phyloP scores from a whole-genome alignment of 2,329 filamentous ascomycete genomes.

The Aspergillus cejpii region DNA sequence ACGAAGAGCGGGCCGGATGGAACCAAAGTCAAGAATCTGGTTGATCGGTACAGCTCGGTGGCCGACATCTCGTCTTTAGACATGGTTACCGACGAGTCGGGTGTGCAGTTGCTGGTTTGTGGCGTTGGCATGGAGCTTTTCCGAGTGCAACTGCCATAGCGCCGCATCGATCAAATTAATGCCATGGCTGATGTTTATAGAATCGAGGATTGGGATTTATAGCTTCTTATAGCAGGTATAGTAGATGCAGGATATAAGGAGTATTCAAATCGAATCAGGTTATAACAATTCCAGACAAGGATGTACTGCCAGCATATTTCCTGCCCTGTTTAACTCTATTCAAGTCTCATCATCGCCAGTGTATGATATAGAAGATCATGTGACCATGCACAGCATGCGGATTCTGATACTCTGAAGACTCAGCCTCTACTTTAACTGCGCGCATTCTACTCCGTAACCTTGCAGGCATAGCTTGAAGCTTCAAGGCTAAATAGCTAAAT shows the following conservation, averaged over 20 bases:
- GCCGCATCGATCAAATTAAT: conserved; percentile 1
- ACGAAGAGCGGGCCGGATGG: conserved; percentile 13
- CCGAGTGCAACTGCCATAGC: conserved; percentile 12
- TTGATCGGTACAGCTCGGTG: conserved; percentile 43
- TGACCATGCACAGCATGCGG: too few relatives aligned
- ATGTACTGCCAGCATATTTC: too few relatives aligned
- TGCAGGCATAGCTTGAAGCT: background rate
- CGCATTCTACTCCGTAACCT: background rate
- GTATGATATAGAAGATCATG: too few relatives aligned
- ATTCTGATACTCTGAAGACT: too few relatives aligned
- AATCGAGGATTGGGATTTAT: background rate
- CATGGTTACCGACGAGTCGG: conserved; percentile 22
- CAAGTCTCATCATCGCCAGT: too few relatives aligned
- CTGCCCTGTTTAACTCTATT: too few relatives aligned
- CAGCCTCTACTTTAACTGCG: background rate
- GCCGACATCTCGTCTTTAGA: conserved; percentile 51
- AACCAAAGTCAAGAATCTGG: conserved; percentile 21
- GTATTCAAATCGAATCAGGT: too few relatives aligned
- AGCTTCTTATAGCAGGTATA: background rate
- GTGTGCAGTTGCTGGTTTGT: conserved; percentile 36
- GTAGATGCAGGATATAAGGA: too few relatives aligned
- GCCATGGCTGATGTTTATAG: conserved; percentile 12
- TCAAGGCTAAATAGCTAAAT: too few relatives aligned
- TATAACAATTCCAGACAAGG: too few relatives aligned
- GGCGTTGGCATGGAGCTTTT: conserved; percentile 49